These are phyloP conservation scores for Nemania sp. DNA, from an alignment of 2,329 filamentous ascomycete species.

Conservation along the genomic window DNA sequence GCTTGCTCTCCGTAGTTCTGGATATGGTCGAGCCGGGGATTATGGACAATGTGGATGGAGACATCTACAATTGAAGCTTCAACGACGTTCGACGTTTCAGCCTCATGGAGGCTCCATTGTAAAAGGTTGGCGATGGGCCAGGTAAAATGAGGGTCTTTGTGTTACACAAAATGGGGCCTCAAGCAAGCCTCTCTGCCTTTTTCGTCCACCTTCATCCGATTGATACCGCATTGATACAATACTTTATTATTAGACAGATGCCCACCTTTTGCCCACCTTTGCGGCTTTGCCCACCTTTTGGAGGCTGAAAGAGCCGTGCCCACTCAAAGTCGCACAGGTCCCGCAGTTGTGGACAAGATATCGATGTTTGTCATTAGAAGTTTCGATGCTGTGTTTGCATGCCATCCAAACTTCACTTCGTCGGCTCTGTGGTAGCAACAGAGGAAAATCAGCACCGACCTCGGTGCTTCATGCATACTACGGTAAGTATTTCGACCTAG, in stretches of 20 bases:
- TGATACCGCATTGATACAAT: too few species aligned
- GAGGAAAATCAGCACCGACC: background rate
- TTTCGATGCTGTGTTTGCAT: background rate
- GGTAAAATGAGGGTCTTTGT: constrained; percentile 33
- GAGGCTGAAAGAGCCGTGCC: constrained; percentile 35
- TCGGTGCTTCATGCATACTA: background rate
- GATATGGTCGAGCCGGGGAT: constrained; percentile 21
- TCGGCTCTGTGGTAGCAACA: background rate
- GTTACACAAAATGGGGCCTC: constrained; percentile 39
- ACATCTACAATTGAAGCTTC: constrained; percentile 22
- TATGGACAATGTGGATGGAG: constrained; percentile 32
- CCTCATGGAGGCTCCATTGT: constrained; percentile 32
- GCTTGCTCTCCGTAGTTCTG: background rate
- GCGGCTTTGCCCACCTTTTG: constrained; percentile 27
- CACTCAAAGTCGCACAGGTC: constrained; percentile 37
- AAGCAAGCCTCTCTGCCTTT: constrained; percentile 26
- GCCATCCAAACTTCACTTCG: background rate
- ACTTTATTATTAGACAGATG: constrained; percentile 26
- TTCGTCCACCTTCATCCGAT: constrained; percentile 24
- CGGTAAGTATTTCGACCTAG: too few species aligned
- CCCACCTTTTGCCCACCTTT: constrained; percentile 25
- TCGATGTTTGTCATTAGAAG: constrained; percentile 1
- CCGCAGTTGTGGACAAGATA: constrained; percentile 29
- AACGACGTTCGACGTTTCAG: constrained; percentile 31
- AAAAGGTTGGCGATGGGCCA: constrained; percentile 30